Percentiles rank a stretch among this genome's conserved stretches.
Evolutionary conservation across 2,329 filamentous ascomycete genomes (phyloP).

Genomic region (Talaromyces piceae): DNA sequence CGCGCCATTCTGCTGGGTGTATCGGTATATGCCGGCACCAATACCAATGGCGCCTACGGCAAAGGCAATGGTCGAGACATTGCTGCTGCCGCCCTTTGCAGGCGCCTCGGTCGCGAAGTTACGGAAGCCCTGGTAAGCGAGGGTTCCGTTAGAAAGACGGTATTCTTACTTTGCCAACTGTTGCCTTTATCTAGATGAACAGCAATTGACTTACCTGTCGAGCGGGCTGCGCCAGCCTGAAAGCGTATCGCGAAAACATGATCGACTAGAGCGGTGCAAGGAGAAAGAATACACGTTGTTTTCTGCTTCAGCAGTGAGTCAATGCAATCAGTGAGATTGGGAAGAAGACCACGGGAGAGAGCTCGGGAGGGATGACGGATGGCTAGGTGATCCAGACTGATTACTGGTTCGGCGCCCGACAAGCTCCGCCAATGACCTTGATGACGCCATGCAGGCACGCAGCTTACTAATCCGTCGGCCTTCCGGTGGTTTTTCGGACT

Average conservation of each 20-base stretch:
- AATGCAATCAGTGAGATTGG: slow-evolving; percentile 11
- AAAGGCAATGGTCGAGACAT: slow-evolving; percentile 52
- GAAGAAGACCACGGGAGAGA: slow-evolving; percentile 12
- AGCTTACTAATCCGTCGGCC: not conserved
- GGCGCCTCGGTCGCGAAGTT: slow-evolving; percentile 60
- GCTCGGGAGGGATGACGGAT: not conserved
- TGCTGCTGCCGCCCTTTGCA: slow-evolving; percentile 47
- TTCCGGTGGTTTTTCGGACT: slow-evolving; percentile 1
- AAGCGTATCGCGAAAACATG: slow-evolving; percentile 62
- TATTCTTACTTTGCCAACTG: too few relatives aligned
- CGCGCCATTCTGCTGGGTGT: slow-evolving; percentile 21
- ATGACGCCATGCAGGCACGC: not conserved
- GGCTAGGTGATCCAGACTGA: not conserved
- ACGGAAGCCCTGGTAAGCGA: slow-evolving; percentile 50
- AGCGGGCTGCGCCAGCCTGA: slow-evolving; percentile 58
- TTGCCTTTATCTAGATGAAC: too few relatives aligned
- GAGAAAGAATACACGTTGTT: slow-evolving; percentile 8
- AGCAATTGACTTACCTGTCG: slow-evolving; percentile 54
- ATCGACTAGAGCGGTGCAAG: slow-evolving; percentile 23
- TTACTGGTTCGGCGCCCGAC: slow-evolving; percentile 1
- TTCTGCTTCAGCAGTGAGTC: too few relatives aligned
- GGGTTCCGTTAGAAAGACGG: too few relatives aligned
- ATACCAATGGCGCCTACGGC: slow-evolving; percentile 31
- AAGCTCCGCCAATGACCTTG: not conserved
- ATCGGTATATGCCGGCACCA: slow-evolving; percentile 53